Evolutionary conservation across 2,329 filamentous ascomycete species (phyloP).

Genomic region (Botrytis pseudocinerea): DNA sequence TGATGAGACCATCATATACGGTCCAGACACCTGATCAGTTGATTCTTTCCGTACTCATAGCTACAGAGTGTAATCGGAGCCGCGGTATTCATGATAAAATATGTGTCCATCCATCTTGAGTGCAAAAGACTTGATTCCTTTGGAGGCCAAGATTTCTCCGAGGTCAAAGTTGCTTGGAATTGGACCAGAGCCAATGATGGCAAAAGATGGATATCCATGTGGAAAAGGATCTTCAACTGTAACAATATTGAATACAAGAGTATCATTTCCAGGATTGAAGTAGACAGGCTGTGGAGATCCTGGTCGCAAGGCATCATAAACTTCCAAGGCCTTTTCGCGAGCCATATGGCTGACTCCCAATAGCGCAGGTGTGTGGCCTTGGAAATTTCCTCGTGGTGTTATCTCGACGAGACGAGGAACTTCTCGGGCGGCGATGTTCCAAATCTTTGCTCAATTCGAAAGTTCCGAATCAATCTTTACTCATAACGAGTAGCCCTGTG

Average conservation of each 20-base stretch:
- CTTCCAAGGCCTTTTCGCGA: not conserved
- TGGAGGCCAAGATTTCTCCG: no score
- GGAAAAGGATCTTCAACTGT: no score
- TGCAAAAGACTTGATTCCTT: not conserved
- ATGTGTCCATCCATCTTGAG: no score
- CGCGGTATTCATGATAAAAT: no score
- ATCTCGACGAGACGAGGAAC: not conserved
- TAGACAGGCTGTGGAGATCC: not conserved
- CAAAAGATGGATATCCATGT: no score
- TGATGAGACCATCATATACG: not conserved
- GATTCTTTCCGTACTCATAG: accelerated
- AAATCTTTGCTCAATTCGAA: not conserved
- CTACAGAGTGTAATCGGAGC: not conserved
- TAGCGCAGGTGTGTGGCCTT: not conserved
- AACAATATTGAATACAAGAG: not conserved
- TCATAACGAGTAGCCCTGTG: no score
- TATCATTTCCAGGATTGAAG: not conserved
- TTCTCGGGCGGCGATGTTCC: not conserved
- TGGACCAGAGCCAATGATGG: no score
- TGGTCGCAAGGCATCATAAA: not conserved
- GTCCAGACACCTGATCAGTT: not conserved
- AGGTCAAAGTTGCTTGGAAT: no score
- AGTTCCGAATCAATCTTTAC: no score
- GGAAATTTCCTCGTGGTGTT: no score
- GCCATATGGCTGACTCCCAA: not conserved